A percentile compares a stretch with the other conserved stretches of the same genome.
Conservation (phyloP, 139 green algal species). For the Monoraphidium neglectum region DNA sequence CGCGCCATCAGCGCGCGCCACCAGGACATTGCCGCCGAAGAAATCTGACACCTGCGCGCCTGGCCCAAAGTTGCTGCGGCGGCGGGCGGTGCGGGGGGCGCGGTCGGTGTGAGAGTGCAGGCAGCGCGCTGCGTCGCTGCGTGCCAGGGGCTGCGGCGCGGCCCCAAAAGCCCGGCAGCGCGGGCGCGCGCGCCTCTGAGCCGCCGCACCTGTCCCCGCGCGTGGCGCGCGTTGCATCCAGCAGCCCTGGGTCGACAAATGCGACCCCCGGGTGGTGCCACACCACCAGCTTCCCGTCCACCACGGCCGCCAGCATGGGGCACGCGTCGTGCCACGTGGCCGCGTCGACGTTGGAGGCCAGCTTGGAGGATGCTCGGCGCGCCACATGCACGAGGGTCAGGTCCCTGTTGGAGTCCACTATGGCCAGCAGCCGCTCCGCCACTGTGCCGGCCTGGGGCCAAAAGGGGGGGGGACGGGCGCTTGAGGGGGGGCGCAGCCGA, state of each 20-base stretch:
- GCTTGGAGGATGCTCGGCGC: conserved; percentile 46
- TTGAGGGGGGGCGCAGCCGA: too few species aligned
- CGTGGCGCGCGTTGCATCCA: conserved; percentile 49
- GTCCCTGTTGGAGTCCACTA: conserved; percentile 77
- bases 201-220: too few species aligned
- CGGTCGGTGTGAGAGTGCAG: too few species aligned
- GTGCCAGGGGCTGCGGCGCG: too few species aligned
- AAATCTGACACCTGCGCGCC: conserved; percentile 48
- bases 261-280: conserved; percentile 79
- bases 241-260: conserved; percentile 71
- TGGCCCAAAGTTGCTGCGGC: conserved; percentile 51
- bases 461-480: too few species aligned
- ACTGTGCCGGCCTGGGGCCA: conserved; percentile 39
- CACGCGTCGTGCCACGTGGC: conserved; percentile 67
- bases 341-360: conserved; percentile 67
- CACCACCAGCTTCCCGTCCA: conserved; percentile 64
- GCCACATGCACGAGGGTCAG: conserved; percentile 61
- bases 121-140: too few species aligned
- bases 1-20: conserved; percentile 64
- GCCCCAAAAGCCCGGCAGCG: too few species aligned
- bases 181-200: too few species aligned
- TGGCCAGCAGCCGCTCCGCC: conserved; percentile 59
- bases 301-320: conserved; percentile 70
- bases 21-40: conserved; percentile 35
- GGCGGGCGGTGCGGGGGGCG: too few species aligned